Percentiles rank a stretch among this genome's conserved stretches.
phyloP scores from a whole-genome alignment of 129 eudicot genomes.

The Artemisia tridentata region DNA sequence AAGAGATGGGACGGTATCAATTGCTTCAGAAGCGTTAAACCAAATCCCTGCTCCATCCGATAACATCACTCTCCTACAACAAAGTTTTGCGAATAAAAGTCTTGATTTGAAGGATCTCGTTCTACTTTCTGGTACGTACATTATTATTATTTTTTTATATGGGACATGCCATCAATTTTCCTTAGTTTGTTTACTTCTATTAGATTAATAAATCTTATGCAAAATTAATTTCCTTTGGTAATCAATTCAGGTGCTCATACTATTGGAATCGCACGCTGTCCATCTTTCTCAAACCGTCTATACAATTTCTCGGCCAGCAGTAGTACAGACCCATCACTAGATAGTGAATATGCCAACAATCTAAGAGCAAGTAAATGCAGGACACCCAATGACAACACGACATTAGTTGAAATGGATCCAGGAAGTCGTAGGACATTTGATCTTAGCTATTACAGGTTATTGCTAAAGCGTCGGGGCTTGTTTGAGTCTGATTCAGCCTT shows the following conservation, averaged over 20 bases:
- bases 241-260: conserved; percentile 70
- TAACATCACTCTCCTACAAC: conserved; percentile 56
- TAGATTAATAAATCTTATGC: background rate
- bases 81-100: conserved; percentile 57
- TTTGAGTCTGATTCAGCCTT: conserved; percentile 71
- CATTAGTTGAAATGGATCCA: conserved; percentile 82
- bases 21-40: conserved; percentile 54
- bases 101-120: conserved; percentile 77
- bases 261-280: conserved; percentile 66
- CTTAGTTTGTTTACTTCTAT: background rate
- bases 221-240: background rate
- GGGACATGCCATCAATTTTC: no score
- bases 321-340: conserved; percentile 64
- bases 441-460: conserved; percentile 59
- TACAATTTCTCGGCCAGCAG: conserved; percentile 80
- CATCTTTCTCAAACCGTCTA: conserved; percentile 55
- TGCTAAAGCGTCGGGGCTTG: conserved; percentile 68
- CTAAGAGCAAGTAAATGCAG: conserved; percentile 58
- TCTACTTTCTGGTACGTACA: conserved; percentile 63
- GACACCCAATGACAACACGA: conserved; percentile 44
- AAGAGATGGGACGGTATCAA: conserved; percentile 73
- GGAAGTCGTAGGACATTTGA: conserved; percentile 82
- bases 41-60: conserved; percentile 68
- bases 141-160: no score
- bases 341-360: conserved; percentile 62